Evolutionary conservation across 2,329 filamentous ascomycete genomes (phyloP).

Genomic region (Penicillium sp.): DNA sequence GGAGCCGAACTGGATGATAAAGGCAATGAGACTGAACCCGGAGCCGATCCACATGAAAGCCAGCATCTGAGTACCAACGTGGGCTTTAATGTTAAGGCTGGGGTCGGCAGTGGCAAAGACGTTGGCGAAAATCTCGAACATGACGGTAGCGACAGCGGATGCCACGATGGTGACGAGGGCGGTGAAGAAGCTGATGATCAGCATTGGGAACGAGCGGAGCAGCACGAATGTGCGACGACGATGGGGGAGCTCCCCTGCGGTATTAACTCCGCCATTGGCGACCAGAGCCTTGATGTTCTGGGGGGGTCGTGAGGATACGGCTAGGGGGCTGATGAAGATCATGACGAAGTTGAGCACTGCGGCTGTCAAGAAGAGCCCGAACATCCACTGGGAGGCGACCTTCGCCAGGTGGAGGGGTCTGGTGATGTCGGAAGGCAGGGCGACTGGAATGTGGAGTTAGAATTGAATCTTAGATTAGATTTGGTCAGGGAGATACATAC

Average conservation of each 20-base stretch:
- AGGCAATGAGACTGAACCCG: conserved; percentile 62
- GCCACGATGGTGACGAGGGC: conserved; percentile 64
- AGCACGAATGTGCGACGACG: conserved; percentile 35
- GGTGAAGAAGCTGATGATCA: conserved; percentile 62
- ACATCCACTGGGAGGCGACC: conserved; percentile 78
- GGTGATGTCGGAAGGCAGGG: conserved; percentile 67
- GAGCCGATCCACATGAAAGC: conserved; percentile 85
- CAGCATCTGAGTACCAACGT: conserved; percentile 69
- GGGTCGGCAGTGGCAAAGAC: conserved; percentile 63
- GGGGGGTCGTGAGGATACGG: conserved; percentile 39
- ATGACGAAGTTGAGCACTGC: conserved; percentile 66
- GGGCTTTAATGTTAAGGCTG: conserved; percentile 69
- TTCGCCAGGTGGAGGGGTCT: conserved; percentile 69
- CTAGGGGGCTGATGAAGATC: conserved; percentile 59
- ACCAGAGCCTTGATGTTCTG: conserved; percentile 29
- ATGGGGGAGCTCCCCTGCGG: conserved; percentile 28
- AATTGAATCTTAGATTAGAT: neutral
- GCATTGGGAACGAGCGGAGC: conserved; percentile 59
- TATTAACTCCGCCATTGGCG: conserved; percentile 2
- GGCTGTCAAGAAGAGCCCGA: conserved; percentile 73
- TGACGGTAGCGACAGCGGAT: conserved; percentile 70
- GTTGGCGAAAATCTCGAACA: conserved; percentile 75
- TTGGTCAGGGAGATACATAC: conserved; percentile 37
- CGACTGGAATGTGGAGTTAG: conserved; percentile 56
- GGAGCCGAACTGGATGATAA: conserved; percentile 66